Evolutionary conservation across 2,329 filamentous ascomycete species (phyloP), one percentile per base, ranked within the genome.

Genomic region (Alternaria atra): DNA sequence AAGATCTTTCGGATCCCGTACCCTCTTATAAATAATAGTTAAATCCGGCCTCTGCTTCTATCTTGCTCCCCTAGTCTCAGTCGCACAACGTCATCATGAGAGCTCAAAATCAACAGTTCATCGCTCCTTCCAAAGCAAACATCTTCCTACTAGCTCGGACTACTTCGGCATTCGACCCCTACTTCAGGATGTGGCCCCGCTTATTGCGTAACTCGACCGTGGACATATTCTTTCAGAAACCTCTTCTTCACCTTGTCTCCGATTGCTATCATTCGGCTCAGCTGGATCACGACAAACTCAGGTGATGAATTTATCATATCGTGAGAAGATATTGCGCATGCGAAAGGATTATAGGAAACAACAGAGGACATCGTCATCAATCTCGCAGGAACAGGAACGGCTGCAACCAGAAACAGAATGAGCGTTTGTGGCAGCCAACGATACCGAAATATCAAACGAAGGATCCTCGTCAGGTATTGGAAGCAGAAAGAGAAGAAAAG

Each of bases 201-300:
- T 53, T 61, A 43, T 52, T 34, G 25, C 25, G 55, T 55, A 43
- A 43, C 32, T 50, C 10, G 25, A 58, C 51, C 42, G 55, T 61
- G 30, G 27, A 34, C 12, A 34, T 23, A 13, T 48, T 48, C 29
- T 58, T 23, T 56, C 5, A 20, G 43, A 34, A 64, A 64, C 57
- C 54, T 61, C 60, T 56, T 37, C 37, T 15, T 50, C 46, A 64
- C 61, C n/a, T 52, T 44, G 10, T 44, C 32, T 43, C 46, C 42
- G 20, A 20, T n/a, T 30, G 10, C 37, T 20, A 9, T 42, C 20
- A 46, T 30, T 37, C 13, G 23, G 23, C 13, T n/a, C 29, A 51
- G 29, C 30, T 27, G 15, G 13, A 39, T 9, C n/a, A 15, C 30
- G 7, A 10, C 6, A n/a, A 9, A 20, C 10, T 30, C 30, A 40